These are phyloP conservation scores for Rutidosis leptorrhynchoides DNA, from an alignment of 129 eudicot genomes.

Conservation along the genomic window DNA sequence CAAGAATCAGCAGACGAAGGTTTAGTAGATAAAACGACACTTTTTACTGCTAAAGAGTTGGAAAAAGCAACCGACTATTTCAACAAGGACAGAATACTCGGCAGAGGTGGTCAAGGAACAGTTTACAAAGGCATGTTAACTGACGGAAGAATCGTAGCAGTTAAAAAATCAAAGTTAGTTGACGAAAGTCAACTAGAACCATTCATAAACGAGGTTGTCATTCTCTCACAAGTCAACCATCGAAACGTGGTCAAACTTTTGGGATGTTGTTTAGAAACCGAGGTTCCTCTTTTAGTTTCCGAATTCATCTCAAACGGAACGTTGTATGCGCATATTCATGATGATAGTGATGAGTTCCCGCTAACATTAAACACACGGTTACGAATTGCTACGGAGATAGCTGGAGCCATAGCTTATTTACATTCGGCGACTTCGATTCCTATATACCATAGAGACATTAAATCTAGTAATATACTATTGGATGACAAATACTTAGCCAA, in stretches of 20 bases:
- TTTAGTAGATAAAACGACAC: neutral
- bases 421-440: neutral
- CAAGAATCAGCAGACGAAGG: constrained; percentile 3
- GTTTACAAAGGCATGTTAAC: constrained; percentile 1
- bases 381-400: neutral
- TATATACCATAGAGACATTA: constrained; percentile 4
- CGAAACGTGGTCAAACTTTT: constrained; percentile 1
- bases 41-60: neutral
- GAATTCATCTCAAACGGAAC: neutral
- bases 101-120: neutral
- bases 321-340: neutral
- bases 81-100: neutral
- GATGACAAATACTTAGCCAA: neutral
- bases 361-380: neutral
- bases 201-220: neutral
- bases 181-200: neutral
- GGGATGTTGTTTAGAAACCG: constrained; percentile 7
- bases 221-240: constrained; percentile 5
- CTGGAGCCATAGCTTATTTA: neutral
- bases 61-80: neutral
- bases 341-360: constrained; percentile 3
- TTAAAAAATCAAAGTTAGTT: neutral
- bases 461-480: neutral
- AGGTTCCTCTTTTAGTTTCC: constrained; percentile 7
- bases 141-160: neutral